Percentiles rank a stretch among this genome's conserved stretches.
These are phyloP conservation scores for Thinopyrum obtusiflorum DNA, from an alignment of 202 grass and related monocot genomes.

Conservation along the genomic window DNA sequence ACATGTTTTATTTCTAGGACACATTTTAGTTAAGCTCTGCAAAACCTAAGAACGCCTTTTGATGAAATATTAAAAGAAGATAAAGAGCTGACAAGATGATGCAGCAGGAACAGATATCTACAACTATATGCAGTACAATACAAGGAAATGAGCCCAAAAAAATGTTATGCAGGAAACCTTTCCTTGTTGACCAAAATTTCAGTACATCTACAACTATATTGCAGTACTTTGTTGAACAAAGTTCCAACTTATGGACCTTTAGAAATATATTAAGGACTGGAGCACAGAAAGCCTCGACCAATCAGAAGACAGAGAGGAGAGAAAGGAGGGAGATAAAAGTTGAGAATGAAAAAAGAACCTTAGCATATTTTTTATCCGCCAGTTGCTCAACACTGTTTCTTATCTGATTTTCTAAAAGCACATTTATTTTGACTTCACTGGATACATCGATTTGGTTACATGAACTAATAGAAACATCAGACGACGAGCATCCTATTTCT, in stretches of 20 bases:
- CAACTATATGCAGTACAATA: neutral
- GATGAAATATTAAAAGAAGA: neutral
- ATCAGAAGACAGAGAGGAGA: neutral
- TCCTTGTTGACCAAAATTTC: neutral
- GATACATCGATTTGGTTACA: conserved; percentile 5
- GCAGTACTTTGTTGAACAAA: neutral
- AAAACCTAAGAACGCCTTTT: neutral
- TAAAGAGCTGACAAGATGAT: neutral
- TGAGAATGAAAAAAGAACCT: conserved; percentile 11
- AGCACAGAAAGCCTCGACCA: neutral
- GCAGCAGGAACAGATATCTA: neutral
- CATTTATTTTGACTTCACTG: neutral
- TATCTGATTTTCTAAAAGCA: conserved; percentile 8
- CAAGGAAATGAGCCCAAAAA: neutral
- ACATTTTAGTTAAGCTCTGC: neutral
- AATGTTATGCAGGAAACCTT: neutral
- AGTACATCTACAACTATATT: no score
- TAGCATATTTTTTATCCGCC: neutral
- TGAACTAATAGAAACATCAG: conserved; percentile 22
- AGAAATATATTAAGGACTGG: neutral
- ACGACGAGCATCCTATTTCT: conserved; percentile 2
- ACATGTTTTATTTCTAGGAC: neutral
- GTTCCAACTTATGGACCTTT: neutral
- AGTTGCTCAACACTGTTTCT: neutral
- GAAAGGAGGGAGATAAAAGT: neutral